A percentile compares a stretch with the other conserved stretches of the same genome.
These are phyloP conservation scores for Cordyceps militaris DNA, from an alignment of 2,329 filamentous ascomycete genomes.

Conservation along the genomic window DNA sequence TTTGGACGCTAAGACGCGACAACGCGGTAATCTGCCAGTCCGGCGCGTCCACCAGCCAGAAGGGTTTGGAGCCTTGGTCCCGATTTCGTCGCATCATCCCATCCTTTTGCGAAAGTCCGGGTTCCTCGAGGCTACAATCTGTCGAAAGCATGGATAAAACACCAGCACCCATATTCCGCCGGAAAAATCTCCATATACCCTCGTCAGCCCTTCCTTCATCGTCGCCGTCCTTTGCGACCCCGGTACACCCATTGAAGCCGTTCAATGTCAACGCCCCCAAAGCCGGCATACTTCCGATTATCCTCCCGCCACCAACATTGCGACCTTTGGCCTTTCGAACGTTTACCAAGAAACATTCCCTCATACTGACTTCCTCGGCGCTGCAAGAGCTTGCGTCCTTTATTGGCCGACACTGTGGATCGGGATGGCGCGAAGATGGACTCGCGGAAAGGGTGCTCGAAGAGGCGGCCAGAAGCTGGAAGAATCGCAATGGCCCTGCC, in stretches of 20 bases:
- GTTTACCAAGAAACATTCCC: conserved; percentile 94
- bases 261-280: conserved; percentile 47
- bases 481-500: conserved; percentile 77
- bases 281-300: conserved; percentile 73
- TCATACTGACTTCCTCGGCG: conserved; percentile 83
- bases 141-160: conserved; percentile 31
- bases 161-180: conserved; percentile 32
- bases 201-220: conserved; percentile 71
- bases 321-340: conserved; percentile 88
- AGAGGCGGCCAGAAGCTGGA: conserved; percentile 87
- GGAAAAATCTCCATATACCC: conserved; percentile 25
- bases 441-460: conserved; percentile 88
- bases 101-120: background rate
- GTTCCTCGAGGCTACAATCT: background rate
- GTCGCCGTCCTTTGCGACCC: conserved; percentile 84
- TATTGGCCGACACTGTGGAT: conserved; percentile 88
- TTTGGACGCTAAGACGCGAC: conserved; percentile 22
- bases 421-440: conserved; percentile 93
- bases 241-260: conserved; percentile 67
- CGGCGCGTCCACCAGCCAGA: conserved; percentile 5
- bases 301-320: conserved; percentile 79
- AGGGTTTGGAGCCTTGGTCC: background rate
- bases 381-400: conserved; percentile 80
- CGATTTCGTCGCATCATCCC: background rate
- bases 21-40: conserved; percentile 24